A percentile compares a stretch with the other conserved stretches of the same genome.
Conservation (phyloP, 208 protist genomes). For the Vickermania ingenoplastis region DNA sequence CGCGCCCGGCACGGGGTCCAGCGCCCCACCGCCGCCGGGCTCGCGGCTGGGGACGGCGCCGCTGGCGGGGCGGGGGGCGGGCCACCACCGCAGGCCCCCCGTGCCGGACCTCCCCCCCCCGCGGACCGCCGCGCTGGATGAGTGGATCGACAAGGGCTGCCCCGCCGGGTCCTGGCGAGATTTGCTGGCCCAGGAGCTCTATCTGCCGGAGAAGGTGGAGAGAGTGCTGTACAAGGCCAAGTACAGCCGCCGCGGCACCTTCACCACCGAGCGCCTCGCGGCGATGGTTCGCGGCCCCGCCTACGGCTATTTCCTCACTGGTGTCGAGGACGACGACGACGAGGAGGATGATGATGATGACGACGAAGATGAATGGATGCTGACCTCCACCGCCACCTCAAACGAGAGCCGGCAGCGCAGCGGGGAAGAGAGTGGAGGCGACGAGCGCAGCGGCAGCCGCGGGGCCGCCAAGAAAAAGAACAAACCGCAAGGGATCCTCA, state of each 20-base stretch:
- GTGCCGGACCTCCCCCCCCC: not conserved
- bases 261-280: not conserved
- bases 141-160: slow-evolving; percentile 42
- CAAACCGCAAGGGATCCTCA: not conserved
- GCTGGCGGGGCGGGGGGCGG: not conserved
- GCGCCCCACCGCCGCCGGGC: not conserved
- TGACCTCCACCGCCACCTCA: not conserved
- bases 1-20: not conserved
- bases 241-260: slow-evolving; percentile 23
- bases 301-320: not conserved
- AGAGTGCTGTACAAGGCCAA: slow-evolving; percentile 30
- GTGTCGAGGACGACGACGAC: not conserved
- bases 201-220: slow-evolving; percentile 41
- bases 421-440: not conserved
- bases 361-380: not conserved
- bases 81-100: not conserved
- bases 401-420: too few relatives aligned
- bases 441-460: too few relatives aligned
- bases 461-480: too few relatives aligned
- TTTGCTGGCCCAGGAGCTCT: slow-evolving; percentile 49
- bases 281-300: not conserved
- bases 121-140: slow-evolving; percentile 9
- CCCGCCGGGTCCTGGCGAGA: slow-evolving; percentile 36
- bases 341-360: not conserved
- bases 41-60: not conserved